A percentile compares a stretch with the other conserved stretches of the same genome.
These are phyloP conservation scores for Dichotomocladium elegans DNA, from an alignment of 371 early-diverging fungal species.

Conservation along the genomic window DNA sequence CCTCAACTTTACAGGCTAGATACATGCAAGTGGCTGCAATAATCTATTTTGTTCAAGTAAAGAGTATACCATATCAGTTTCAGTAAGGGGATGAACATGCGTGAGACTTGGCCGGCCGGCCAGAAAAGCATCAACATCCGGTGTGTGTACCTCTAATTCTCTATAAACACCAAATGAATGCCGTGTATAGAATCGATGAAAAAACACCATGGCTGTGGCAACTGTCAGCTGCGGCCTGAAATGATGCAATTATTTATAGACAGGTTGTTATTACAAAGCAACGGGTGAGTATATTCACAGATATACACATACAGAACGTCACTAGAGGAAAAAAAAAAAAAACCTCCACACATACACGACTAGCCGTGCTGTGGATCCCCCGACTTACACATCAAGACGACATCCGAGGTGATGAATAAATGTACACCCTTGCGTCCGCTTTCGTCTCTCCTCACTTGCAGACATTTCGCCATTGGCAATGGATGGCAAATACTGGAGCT, in stretches of 20 bases:
- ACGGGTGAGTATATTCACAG: background rate
- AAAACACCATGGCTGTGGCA: conserved; percentile 69
- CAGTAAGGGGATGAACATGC: no score
- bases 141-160: conserved; percentile 10
- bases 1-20: conserved; percentile 79
- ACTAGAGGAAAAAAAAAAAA: no score
- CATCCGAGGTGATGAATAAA: conserved; percentile 64
- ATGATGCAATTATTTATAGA: no score
- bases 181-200: conserved; percentile 79
- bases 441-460: conserved; percentile 43
- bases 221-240: conserved; percentile 61
- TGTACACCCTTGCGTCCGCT: conserved; percentile 54
- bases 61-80: background rate
- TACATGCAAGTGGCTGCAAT: conserved; percentile 72
- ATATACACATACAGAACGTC: background rate
- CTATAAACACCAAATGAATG: conserved; percentile 57
- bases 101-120: no score
- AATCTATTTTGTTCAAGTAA: conserved; percentile 2
- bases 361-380: no score
- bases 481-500: conserved; percentile 43
- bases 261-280: background rate
- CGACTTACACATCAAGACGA: conserved; percentile 56
- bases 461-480: conserved; percentile 37
- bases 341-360: no score
- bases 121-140: background rate